Evolutionary conservation across 805 yeast genomes (phyloP), one percentile per base, ranked within the genome.

Genomic region (Ogataea pini): DNA sequence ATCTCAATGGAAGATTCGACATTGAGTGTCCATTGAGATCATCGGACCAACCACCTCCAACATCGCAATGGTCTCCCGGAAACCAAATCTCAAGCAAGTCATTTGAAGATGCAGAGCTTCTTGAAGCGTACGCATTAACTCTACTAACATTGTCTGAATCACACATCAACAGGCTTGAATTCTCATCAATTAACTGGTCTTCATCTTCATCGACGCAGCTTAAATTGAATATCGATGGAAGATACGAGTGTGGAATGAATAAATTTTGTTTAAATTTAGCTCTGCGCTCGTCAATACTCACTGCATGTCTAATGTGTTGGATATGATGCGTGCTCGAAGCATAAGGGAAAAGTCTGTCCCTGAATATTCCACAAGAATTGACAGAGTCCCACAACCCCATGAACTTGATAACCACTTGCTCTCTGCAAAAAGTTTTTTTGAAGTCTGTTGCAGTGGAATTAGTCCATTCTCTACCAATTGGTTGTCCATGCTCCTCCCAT

Each of bases 361-460:
- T 68, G 3, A 83, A 48, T 8, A 82, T 56, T 0, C 89, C 89
- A 17, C 83, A 82, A 1, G 88, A 82, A 58, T 81, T 82, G 16
- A 83, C 81, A 0, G 87, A 78, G 64, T 84, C 90, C 76, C 85
- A 84, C 16, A 84, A 62, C 0, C 89, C 89, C 74, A 83, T 77
- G 50, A 82, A 81, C 52, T 76, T 75, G 41, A 84, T 72, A 7
- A 57, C 58, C 3, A 80, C 76, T 2, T 63, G 56, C 4, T 67
- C 62, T 4, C 68, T 56, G 41, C 80, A 74, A 58, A 83, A 84
- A 0, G 83, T 78, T 40, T 66, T 69, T 50, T 71, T 76, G 60
- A 82, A 84, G 53, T 80, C 84, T 24, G 68, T 73, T 2, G 79
- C 74, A 31, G 79, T 64, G 1, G 80, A 70, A 3, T 72, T 68